Evolutionary conservation across 1,284 basidiomycete species (phyloP), one percentile per base, ranked within the genome.

Genomic region (Sphagnurus paluster): DNA sequence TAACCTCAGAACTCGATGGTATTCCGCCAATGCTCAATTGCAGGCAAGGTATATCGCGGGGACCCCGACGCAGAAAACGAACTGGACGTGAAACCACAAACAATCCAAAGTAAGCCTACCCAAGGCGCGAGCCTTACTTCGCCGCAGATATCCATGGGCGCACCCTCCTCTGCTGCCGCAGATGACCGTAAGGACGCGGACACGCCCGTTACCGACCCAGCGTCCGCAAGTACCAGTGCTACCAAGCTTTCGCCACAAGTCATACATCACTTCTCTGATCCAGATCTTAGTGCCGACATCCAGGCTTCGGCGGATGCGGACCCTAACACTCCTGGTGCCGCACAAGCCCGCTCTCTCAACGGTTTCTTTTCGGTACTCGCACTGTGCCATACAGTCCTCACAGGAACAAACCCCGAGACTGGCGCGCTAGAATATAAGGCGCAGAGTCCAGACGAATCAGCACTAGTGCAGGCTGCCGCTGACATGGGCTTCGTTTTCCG

Each of bases 381-480:
- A 32, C 79, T 99, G 2, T 99, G 97, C 67, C 97, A 99, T 67
- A 98, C 95, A 0, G 96, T 95, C n/a, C 77, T 98, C 35, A 85
- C 91, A 0, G 76, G 78, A 13, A 76, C 88, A 38, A 78, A 90
- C 60, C 75, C 78, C 0, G 70, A 74, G 25, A 86, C 86, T 0
- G 88, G 88, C 36, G 75, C 75, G 20, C 81, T 98, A 49, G 82
- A 90, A 62, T 99, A 97, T 77, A 98, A 97, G 70, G 94, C 96
- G 2, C 96, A 98, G 67, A 90, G 87, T 19, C 97, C 97, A 1
- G 97, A 99, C 63, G 97, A 99, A 72, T 90, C 93, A 2, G 97
- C 96, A 8, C 81, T 99, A n/a, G 96, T 99, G 1, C 93, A 97
- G 67, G 93, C 93, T 20, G 96, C 97, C 1, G 95, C 96, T 7